Evolutionary conservation across 139 green algal genomes (phyloP), one percentile per base, ranked within the genome.

Genomic region (Chlorella sp.): DNA sequence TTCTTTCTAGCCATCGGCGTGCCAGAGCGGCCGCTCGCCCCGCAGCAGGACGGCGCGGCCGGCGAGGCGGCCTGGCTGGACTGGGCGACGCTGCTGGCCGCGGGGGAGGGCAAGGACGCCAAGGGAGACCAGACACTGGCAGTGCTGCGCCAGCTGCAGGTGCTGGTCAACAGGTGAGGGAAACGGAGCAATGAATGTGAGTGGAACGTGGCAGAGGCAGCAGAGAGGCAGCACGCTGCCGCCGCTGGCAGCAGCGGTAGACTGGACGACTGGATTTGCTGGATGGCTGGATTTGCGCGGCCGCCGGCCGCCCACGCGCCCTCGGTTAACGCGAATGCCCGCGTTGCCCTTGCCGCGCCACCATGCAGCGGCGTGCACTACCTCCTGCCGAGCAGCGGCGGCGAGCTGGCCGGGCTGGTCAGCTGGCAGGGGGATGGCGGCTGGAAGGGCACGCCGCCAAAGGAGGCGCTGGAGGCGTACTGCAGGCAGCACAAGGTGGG

Each of bases 71-170:
- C 11, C 23, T 25, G 3, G 21, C 25, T 2, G 55, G 12, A 53
- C 12, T 11, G 45, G 12, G n/a, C n/a, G n/a, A n/a, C n/a, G n/a
- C n/a, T n/a, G n/a, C n/a, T n/a, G n/a, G n/a, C n/a, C n/a, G n/a
- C n/a, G n/a, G n/a, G n/a, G n/a, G n/a, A n/a, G n/a, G n/a, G 31
- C 19, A 65, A 33, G 35, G 45, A 36, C 51, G 29, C 25, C 27
- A 71, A n/a, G 64, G 27, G 7, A 31, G 66, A 48, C 48, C 67
- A 73, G 66, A 31, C 61, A 46, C 46, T 61, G 45, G 45, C 66
- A 33, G 66, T 73, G 66, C 46, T 73, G 66, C 66, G 45, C 46
- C 66, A 73, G 45, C 66, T 73, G 67, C 67, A 73, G 67, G 46
- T 33, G 33, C 45, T 73, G 67, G 12, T 62, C 23, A 73, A 73